Evolutionary conservation across 164 flowering plant genomes (phyloP).

Genomic region (Santalum album): DNA sequence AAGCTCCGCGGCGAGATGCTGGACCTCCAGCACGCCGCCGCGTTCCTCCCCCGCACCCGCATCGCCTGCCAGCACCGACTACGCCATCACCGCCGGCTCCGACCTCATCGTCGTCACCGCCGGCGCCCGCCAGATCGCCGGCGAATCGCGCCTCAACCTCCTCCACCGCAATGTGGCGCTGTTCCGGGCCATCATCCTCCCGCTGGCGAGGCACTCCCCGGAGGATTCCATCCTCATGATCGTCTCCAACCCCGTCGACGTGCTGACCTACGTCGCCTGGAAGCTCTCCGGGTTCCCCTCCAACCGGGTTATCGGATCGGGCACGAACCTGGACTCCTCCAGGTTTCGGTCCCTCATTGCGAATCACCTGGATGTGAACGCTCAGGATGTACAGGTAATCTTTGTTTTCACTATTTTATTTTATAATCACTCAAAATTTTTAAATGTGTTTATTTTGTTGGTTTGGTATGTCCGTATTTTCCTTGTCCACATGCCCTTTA

Average conservation of each 20-base stretch:
- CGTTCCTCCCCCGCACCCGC: constrained; percentile 69
- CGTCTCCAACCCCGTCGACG: constrained; percentile 66
- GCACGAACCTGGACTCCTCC: constrained; percentile 59
- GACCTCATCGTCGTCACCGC: constrained; percentile 77
- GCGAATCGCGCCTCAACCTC: constrained; percentile 62
- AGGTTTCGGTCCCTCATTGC: constrained; percentile 57
- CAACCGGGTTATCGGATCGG: constrained; percentile 61
- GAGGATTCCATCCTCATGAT: constrained; percentile 32
- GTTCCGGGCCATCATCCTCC: constrained; percentile 40
- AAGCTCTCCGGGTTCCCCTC: constrained; percentile 54
- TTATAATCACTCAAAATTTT: too few species aligned
- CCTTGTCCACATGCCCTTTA: too few species aligned
- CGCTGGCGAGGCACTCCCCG: constrained; percentile 39
- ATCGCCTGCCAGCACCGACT: constrained; percentile 54
- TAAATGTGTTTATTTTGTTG: too few species aligned
- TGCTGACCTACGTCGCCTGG: constrained; percentile 57
- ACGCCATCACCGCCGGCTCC: constrained; percentile 47
- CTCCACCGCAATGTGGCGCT: constrained; percentile 54
- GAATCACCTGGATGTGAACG: constrained; percentile 56
- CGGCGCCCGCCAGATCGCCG: constrained; percentile 62
- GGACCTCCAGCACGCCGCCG: constrained; percentile 77
- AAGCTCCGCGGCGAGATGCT: constrained; percentile 86
- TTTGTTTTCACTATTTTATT: neutral
- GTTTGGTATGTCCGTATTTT: too few species aligned
- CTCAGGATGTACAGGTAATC: constrained; percentile 62